These are phyloP conservation scores for Catenaria anguillulae DNA, from an alignment of 371 early-diverging fungal species.

Conservation along the genomic window DNA sequence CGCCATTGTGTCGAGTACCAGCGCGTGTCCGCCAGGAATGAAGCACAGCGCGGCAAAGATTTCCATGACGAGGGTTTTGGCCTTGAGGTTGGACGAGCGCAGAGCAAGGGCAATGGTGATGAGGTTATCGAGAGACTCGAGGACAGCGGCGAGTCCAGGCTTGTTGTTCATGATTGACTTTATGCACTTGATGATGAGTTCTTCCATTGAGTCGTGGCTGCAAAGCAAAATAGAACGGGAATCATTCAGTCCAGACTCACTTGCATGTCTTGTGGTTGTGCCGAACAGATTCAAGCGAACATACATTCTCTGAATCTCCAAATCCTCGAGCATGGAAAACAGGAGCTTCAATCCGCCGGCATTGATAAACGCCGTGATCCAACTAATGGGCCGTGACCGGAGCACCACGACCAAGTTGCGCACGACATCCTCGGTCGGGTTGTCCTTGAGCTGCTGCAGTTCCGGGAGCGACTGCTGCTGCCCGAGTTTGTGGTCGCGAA, in stretches of 20 bases:
- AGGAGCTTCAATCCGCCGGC: slow-evolving; percentile 27
- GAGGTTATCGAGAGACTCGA: slow-evolving; percentile 23
- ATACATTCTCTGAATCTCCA: slow-evolving; percentile 11
- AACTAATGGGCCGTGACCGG: slow-evolving; percentile 28
- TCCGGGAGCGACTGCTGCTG: slow-evolving; percentile 19
- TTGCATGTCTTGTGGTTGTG: no score
- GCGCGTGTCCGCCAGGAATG: slow-evolving; percentile 32
- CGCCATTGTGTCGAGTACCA: slow-evolving; percentile 29
- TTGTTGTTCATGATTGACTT: slow-evolving; percentile 39
- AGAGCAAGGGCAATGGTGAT: slow-evolving; percentile 28
- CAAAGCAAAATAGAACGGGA: not conserved
- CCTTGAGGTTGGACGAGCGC: slow-evolving; percentile 24
- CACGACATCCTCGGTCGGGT: slow-evolving; percentile 20
- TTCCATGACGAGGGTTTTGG: slow-evolving; percentile 26
- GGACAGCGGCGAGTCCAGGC: slow-evolving; percentile 31
- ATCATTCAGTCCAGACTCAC: no score
- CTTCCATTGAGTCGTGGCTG: slow-evolving; percentile 19
- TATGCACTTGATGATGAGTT: slow-evolving; percentile 32
- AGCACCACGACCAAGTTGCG: slow-evolving; percentile 25
- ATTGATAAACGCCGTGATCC: slow-evolving; percentile 33
- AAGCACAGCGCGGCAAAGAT: slow-evolving; percentile 38
- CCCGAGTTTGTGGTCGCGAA: slow-evolving; percentile 15
- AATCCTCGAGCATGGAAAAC: slow-evolving; percentile 19
- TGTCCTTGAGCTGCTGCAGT: slow-evolving; percentile 17
- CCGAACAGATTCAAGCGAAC: no score